Conservation (phyloP, 805 yeast genomes). For the Ogataea parapolymorpha region DNA sequence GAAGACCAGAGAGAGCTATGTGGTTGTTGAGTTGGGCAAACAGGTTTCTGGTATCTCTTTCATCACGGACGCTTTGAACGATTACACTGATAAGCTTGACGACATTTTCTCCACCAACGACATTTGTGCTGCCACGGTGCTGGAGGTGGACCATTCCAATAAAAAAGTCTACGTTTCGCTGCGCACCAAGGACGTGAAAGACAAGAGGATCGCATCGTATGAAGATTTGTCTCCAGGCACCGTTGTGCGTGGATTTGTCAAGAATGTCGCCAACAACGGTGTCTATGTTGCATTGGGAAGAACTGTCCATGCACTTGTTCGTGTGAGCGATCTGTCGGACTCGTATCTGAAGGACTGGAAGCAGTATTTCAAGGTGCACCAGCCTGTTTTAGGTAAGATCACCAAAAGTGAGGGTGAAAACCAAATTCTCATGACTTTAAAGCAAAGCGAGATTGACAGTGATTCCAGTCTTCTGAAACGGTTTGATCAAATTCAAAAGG, state of each 20-base stretch:
- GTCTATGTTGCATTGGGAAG: constrained; percentile 75
- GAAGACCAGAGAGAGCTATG: constrained; percentile 54
- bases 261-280: constrained; percentile 70
- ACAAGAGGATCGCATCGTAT: constrained; percentile 45
- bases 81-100: constrained; percentile 52
- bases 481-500: constrained; percentile 66
- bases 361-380: constrained; percentile 64
- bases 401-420: constrained; percentile 58
- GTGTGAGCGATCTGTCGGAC: constrained; percentile 79
- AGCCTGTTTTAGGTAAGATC: constrained; percentile 72
- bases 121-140: constrained; percentile 55
- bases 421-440: constrained; percentile 71
- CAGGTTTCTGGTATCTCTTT: constrained; percentile 60
- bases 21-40: constrained; percentile 67
- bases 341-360: constrained; percentile 85
- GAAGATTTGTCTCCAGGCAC: constrained; percentile 65
- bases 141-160: constrained; percentile 42
- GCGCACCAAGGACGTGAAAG: constrained; percentile 50
- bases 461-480: constrained; percentile 53
- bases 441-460: constrained; percentile 77
- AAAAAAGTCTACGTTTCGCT: constrained; percentile 62
- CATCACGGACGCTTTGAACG: constrained; percentile 74
- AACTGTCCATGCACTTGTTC: constrained; percentile 70
- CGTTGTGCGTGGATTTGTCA: constrained; percentile 77
- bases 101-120: constrained; percentile 49